phyloP scores from a whole-genome alignment of 805 yeast species.

The Wickerhamiella domercqiae region DNA sequence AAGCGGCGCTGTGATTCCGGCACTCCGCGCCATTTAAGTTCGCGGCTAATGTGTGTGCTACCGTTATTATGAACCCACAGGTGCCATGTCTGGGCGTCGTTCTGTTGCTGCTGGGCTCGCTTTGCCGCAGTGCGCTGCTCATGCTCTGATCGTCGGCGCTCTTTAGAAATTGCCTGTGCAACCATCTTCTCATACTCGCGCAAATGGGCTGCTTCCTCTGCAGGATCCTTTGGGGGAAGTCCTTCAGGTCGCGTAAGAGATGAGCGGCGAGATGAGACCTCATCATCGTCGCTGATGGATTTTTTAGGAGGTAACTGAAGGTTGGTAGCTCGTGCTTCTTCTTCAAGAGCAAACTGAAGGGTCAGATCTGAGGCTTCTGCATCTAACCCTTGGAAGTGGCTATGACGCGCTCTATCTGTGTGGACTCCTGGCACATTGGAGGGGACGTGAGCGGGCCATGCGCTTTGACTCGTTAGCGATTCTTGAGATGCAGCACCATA shows the following conservation, averaged over 20 bases:
- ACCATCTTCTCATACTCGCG: conserved; percentile 34
- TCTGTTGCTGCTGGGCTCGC: conserved; percentile 14
- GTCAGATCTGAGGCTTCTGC: conserved; percentile 26
- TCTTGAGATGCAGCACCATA: too few species aligned
- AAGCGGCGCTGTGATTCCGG: conserved; percentile 31
- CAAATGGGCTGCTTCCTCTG: conserved; percentile 40
- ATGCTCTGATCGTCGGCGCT: conserved; percentile 24
- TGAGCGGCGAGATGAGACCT: conserved; percentile 15
- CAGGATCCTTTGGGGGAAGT: conserved; percentile 47
- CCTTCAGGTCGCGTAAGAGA: conserved; percentile 46
- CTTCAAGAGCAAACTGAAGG: conserved; percentile 16
- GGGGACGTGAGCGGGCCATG: neutral
- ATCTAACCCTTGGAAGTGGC: conserved; percentile 22
- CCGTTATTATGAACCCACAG: conserved; percentile 18
- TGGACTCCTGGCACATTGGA: conserved; percentile 10
- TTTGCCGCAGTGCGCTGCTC: conserved; percentile 14
- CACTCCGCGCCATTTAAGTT: conserved; percentile 48
- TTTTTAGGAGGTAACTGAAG: conserved; percentile 4
- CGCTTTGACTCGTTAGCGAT: too few species aligned
- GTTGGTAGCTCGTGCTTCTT: conserved; percentile 2
- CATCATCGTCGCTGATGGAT: conserved; percentile 3
- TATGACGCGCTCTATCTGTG: conserved; percentile 1
- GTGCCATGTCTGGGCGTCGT: conserved; percentile 27
- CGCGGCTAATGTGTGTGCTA: conserved; percentile 28
- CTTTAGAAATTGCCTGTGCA: conserved; percentile 23